Evolutionary conservation across 208 protist genomes (phyloP).

Genomic region (Blastocrithidia nonstop): DNA sequence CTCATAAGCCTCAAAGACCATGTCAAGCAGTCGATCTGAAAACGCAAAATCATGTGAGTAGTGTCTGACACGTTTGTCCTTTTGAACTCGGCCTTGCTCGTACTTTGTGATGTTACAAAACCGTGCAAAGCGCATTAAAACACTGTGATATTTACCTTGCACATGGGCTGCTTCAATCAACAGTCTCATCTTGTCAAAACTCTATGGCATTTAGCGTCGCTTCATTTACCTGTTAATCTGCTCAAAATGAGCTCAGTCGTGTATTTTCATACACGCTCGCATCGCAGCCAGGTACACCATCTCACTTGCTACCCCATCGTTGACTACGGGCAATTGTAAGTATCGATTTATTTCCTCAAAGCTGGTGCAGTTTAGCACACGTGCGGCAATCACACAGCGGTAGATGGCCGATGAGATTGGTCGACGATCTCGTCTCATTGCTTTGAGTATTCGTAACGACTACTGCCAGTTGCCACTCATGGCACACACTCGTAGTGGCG

Average conservation of each 20-base stretch:
- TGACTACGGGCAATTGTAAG: constrained; percentile 11
- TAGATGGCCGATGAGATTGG: constrained; percentile 38
- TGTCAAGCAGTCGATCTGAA: constrained; percentile 26
- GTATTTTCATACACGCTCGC: constrained; percentile 31
- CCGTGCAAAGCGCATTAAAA: constrained; percentile 42
- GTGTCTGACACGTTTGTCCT: constrained; percentile 21
- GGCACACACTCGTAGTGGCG: constrained; percentile 42
- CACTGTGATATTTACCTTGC: constrained; percentile 30
- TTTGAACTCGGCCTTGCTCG: constrained; percentile 21
- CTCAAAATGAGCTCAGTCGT: constrained; percentile 46
- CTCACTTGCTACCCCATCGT: constrained; percentile 10
- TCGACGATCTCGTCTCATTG: constrained; percentile 33
- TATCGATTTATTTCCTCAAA: constrained; percentile 18
- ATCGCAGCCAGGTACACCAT: constrained; percentile 37
- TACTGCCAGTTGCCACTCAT: constrained; percentile 35
- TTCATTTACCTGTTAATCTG: constrained; percentile 40
- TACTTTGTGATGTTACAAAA: constrained; percentile 45
- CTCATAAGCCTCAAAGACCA: constrained; percentile 39
- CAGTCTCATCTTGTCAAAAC: constrained; percentile 52
- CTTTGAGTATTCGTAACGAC: constrained; percentile 18
- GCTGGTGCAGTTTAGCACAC: constrained; percentile 18
- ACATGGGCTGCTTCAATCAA: constrained; percentile 45
- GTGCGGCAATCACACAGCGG: constrained; percentile 14
- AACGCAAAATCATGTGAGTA: constrained; percentile 50
- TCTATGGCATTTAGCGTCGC: constrained; percentile 30